These are phyloP conservation scores for Komagataella mondaviorum DNA, from an alignment of 805 yeast species.

Conservation along the genomic window DNA sequence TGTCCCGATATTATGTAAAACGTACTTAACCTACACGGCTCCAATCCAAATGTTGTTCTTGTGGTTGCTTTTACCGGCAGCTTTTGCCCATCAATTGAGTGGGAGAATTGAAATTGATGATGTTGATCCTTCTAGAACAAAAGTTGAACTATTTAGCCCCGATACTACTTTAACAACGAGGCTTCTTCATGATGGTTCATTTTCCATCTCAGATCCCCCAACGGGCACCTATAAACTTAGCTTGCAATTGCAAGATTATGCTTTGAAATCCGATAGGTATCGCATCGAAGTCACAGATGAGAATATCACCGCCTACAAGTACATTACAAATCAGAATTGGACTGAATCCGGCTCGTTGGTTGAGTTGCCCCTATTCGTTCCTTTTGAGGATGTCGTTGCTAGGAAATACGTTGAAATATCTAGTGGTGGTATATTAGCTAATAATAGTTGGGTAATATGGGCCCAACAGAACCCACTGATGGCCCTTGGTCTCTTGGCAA, in stretches of 20 bases:
- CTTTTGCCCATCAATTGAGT: conserved; percentile 19
- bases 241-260: not conserved
- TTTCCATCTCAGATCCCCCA: not conserved
- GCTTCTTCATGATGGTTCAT: not conserved
- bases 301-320: not conserved
- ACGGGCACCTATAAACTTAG: not conserved
- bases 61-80: conserved; percentile 6
- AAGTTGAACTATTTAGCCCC: not conserved
- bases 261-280: not conserved
- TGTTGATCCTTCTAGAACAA: not conserved
- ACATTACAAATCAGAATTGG: not conserved
- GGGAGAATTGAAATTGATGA: conserved; percentile 5
- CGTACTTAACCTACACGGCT: not conserved
- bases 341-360: not conserved
- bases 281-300: not conserved
- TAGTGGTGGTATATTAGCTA: not conserved
- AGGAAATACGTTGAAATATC: conserved; percentile 8
- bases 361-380: not conserved
- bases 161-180: not conserved
- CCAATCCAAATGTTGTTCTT: not conserved
- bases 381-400: conserved; percentile 4
- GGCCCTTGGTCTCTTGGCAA: conserved; percentile 2
- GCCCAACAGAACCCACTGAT: conserved; percentile 9
- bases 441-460: not conserved
- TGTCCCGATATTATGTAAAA: too few relatives aligned